Evolutionary conservation across 2,329 filamentous ascomycete genomes (phyloP).

Genomic region (Aurifilum marmelostoma): DNA sequence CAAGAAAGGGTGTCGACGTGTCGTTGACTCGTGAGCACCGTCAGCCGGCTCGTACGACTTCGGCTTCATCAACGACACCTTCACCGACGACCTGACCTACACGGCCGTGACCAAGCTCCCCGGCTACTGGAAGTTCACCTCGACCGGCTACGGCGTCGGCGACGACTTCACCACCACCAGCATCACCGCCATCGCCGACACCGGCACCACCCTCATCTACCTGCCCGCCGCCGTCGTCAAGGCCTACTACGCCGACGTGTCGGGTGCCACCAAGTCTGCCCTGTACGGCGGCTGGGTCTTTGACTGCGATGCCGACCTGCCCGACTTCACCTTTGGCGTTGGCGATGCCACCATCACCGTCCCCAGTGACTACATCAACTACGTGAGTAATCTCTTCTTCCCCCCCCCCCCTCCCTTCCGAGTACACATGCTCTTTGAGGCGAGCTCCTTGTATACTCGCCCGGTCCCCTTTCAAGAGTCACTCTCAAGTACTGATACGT

Average conservation of each 20-base stretch:
- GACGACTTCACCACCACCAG: constrained; percentile 31
- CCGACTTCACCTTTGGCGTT: constrained; percentile 54
- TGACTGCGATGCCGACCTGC: constrained; percentile 51
- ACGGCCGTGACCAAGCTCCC: constrained; percentile 55
- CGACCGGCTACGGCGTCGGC: constrained; percentile 42
- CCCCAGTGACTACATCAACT: constrained; percentile 48
- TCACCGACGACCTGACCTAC: constrained; percentile 62
- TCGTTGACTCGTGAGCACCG: neutral
- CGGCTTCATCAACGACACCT: constrained; percentile 54
- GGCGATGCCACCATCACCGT: constrained; percentile 51
- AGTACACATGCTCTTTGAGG: no score
- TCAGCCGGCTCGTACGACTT: constrained; percentile 42
- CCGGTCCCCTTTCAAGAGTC: no score
- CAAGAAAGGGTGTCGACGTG: no score
- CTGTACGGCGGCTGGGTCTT: constrained; percentile 54
- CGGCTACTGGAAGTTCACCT: constrained; percentile 67
- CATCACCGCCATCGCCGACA: constrained; percentile 57
- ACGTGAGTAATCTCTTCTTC: neutral
- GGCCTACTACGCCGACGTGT: constrained; percentile 56
- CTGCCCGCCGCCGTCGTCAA: constrained; percentile 50
- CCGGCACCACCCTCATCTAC: constrained; percentile 61
- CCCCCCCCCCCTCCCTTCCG: no score
- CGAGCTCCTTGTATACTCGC: no score
- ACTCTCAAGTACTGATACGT: neutral
- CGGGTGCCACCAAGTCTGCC: constrained; percentile 43